Base-by-base conservation (phyloP, 2,329 filamentous ascomycete genomes). In the Chaetomiaceae sp. region DNA sequence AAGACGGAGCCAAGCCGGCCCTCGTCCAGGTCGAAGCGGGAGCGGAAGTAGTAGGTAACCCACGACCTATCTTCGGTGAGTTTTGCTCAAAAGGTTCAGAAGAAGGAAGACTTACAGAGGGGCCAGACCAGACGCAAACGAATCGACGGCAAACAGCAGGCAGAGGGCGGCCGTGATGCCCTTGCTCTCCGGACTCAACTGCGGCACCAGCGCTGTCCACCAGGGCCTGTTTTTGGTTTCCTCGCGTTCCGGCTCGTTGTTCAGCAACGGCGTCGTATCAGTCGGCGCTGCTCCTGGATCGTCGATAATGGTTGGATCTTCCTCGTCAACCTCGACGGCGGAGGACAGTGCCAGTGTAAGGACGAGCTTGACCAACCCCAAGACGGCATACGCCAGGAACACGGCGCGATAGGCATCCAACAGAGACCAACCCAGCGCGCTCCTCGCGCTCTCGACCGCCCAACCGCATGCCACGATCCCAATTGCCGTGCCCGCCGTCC, bases 41-140 rank as follows among this genome's bases (percentile, higher is more conserved):
- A 63, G 58, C 82, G 78, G 48, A 83, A 70, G 66, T 77, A 84
- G 64, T 83, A 84, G 14, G 75, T 80, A 0, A 80, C 83, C 29
- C 83, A 61, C 1, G 78, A 75, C 63, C 85, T 82, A 27, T 71
- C 60, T 0, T 31, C 5, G 40, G n/a, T 44, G 14, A 44, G 25
- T 31, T 23, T 25, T 25, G 1, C 19, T 19, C 23, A 6, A 27
- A 12, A 19, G 6, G 17, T 14, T 19, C 15, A 14, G 15, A 17
- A 29, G n/a, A 78, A 67, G 47, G 77, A 68, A 59, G 83, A 84
- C 54, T 79, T 83, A 74, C 60, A 79, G 77, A 2, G 73, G 74
- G 14, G 79, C 76, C 79, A 87, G 85, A 19, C 83, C 83, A 58
- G 85, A 82, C 9, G 83, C 82, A 11, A 86, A 72, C 3, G 81